A percentile compares a stretch with the other conserved stretches of the same genome.
These are phyloP conservation scores for Entelexis paramagnoliae DNA, from an alignment of 1,139 yeast genomes.

Conservation along the genomic window DNA sequence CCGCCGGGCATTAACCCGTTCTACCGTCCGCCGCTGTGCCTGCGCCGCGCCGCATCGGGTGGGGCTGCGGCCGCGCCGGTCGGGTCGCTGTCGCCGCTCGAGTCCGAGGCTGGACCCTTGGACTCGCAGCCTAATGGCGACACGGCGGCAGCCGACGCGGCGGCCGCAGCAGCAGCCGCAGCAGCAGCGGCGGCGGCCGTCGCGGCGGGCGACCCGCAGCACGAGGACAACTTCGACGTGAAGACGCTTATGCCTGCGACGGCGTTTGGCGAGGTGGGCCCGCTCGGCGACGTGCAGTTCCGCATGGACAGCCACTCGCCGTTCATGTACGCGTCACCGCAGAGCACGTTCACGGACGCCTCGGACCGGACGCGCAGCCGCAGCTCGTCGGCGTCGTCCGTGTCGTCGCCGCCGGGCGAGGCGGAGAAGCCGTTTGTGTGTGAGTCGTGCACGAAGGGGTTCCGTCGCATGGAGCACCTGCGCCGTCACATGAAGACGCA, in stretches of 20 bases:
- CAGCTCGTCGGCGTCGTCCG: conserved; percentile 4
- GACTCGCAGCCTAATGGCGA: conserved; percentile 7
- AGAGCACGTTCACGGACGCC: neutral
- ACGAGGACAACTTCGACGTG: neutral
- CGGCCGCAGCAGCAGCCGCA: conserved; percentile 21
- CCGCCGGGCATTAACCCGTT: conserved; percentile 30
- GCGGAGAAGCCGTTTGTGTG: conserved; percentile 57
- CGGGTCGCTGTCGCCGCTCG: neutral
- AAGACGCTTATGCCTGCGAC: conserved; percentile 1
- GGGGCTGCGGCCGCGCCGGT: neutral
- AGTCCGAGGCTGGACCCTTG: conserved; percentile 3
- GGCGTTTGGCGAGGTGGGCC: conserved; percentile 4
- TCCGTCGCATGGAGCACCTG: conserved; percentile 87
- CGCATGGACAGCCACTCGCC: neutral
- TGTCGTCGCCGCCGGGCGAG: neutral
- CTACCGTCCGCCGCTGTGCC: conserved; percentile 31
- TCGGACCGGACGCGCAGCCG: conserved; percentile 2
- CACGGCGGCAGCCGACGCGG: conserved; percentile 18
- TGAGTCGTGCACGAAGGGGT: conserved; percentile 51
- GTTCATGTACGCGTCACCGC: conserved; percentile 1
- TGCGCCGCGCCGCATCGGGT: conserved; percentile 17
- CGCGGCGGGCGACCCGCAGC: too few relatives aligned
- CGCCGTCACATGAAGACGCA: conserved; percentile 84
- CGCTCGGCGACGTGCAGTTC: conserved; percentile 8
- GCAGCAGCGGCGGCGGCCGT: conserved; percentile 12